A percentile compares a stretch with the other conserved stretches of the same genome.
Evolutionary conservation across 306 rosid genomes (phyloP).

Genomic region (Abrus precatorius): DNA sequence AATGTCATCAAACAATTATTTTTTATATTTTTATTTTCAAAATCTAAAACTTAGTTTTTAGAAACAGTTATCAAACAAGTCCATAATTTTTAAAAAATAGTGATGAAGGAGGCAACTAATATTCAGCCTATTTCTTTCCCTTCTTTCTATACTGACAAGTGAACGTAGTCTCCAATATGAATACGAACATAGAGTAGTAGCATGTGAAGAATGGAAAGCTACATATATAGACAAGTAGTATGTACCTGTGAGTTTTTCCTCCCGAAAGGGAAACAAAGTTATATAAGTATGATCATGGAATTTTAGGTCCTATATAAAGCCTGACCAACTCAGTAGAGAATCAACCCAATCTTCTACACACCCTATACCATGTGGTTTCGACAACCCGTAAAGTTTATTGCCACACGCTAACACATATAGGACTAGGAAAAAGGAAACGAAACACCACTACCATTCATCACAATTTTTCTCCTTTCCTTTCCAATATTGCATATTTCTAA

Average conservation of each 20-base stretch:
- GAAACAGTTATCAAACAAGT: too few relatives aligned
- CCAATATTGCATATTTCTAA: constrained; percentile 22
- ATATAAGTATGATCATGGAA: not conserved
- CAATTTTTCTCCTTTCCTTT: constrained; percentile 20
- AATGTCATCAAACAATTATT: too few relatives aligned
- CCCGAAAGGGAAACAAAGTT: constrained; percentile 9
- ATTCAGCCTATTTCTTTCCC: not conserved
- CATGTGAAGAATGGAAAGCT: constrained; percentile 31
- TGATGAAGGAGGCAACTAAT: too few relatives aligned
- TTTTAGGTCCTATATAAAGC: constrained; percentile 11
- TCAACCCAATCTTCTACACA: constrained; percentile 2
- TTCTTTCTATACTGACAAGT: not conserved
- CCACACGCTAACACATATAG: constrained; percentile 7
- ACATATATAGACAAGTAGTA: not conserved
- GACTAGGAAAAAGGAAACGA: constrained; percentile 7
- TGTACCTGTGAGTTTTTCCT: constrained; percentile 2
- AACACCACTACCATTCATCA: constrained; percentile 13
- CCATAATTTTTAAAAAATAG: too few relatives aligned
- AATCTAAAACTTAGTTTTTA: too few relatives aligned
- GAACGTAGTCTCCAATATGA: not conserved
- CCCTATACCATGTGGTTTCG: constrained; percentile 40
- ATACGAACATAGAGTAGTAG: not conserved
- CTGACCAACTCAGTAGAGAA: constrained; percentile 12
- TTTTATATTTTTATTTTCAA: too few relatives aligned
- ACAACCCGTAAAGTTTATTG: constrained; percentile 43